Base-by-base conservation (phyloP, 1,139 yeast genomes). In the Nematodospora anomalae region DNA sequence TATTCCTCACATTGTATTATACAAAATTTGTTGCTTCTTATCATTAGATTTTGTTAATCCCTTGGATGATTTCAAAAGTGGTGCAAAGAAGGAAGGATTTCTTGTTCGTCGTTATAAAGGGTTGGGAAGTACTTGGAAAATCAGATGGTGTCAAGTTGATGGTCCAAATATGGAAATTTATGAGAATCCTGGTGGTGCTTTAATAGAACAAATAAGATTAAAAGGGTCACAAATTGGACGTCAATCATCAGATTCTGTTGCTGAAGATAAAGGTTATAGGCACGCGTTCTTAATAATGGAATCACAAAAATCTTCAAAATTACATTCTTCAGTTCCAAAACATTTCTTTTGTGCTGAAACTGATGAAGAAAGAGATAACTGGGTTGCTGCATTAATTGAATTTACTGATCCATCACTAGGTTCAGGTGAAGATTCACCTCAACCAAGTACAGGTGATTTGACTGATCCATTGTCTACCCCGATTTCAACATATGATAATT, bases 301-400 rank as follows among this genome's bases (percentile, higher is more conserved):
- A 53, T 71, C 76, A 5, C 76, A 73, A 43, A 79, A 77, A 49
- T 57, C 65, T 33, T 70, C 78, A 18, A 74, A 77, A 33, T 60
- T 76, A n/a, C 71, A 82, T 1, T 64, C 73, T 14, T 66, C 78
- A 2, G 58, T 55, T 25, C 74, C 78, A 2, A 80, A 79, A 41
- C 89, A 85, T 56, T 76, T 81, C 35, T 73, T 89, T 43, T 88
- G 95, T 60, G 88, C 95, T 2, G 96, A 89, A 56, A 78, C 84
- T 1, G 87, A 84, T 36, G 71, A 67, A 23, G 96, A 88, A 50
- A 75, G 96, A 37, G 95, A 86, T 48, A 71, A 71, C 4, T 86
- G 96, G 96, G 76, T 83, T 18, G 69, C 76, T 14, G 71, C 77
- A 1, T 61, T 84, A 45, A 67, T 80, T 28, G 81, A 76, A 41